Evolutionary conservation across 148 eudicot genomes (phyloP), one percentile per base, ranked within the genome.

Genomic region (Fagopyrum homotropicum): DNA sequence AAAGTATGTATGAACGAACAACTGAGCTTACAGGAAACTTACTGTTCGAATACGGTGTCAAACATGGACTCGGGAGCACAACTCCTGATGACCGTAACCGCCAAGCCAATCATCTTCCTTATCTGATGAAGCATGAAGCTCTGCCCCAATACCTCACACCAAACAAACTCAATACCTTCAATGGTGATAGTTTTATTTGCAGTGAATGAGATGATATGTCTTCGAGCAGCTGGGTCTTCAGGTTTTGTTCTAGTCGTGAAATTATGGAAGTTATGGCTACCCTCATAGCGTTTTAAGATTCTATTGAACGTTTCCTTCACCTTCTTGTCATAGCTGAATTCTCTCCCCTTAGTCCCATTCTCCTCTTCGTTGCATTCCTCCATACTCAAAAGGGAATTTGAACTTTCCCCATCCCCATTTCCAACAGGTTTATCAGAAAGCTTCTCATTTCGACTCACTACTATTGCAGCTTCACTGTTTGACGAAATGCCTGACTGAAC

Each of bases 81-180:
- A 72, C 88, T 81, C 86, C 98, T 85, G 92, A 92, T 88, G 35
- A 94, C 84, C 0, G 96, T 88, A 72, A 94, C 97, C 0, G 97
- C 96, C 77, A 91, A 80, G 57, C 98, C 98, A 29, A 94, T 85
- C 97, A 94, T 84, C 75, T 94, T 94, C 71, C 97, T 69, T 35
- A 94, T 94, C 74, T 94, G 97, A 81, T 94, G 98, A 82, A 94
- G 98, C 98, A 91, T 94, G 83, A 90, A 92, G 87, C 98, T 94
- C 77, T 94, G 97, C 61, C 97, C 98, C 30, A 94, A 81, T 75
- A 94, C 93, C 75, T 91, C 92, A 73, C 98, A 94, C 81, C 92
- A 91, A n/a, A 94, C 88, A 80, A 94, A 94, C 22, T 94, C 96
- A 17, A 94, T 89, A 16, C 97, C 97, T 46, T 87, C 96, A 61